Percentiles rank a stretch among this genome's conserved stretches.
Conservation (phyloP, 352 stramenopile genomes). For the Globisporangium megalacanthum region DNA sequence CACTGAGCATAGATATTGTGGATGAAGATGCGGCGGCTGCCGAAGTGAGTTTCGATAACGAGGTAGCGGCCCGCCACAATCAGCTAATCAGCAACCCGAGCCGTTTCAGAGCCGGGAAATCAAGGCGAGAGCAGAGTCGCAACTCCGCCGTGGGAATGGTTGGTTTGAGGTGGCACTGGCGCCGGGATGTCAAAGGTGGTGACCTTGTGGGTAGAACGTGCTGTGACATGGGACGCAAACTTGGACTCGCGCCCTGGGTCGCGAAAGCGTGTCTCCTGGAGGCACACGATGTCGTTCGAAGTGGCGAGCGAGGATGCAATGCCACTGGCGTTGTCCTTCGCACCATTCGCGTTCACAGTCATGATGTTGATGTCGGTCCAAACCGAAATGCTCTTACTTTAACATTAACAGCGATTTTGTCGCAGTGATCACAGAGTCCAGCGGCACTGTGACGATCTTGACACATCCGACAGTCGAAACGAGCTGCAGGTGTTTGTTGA, state of each 20-base stretch:
- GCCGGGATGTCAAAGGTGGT: not conserved
- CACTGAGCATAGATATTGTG: slow-evolving; percentile 18
- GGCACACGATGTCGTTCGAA: not conserved
- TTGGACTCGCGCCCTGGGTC: not conserved
- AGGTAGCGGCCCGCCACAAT: slow-evolving; percentile 3
- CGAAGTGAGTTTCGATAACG: slow-evolving; percentile 1
- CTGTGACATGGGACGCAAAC: not conserved
- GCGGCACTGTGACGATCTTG: not conserved
- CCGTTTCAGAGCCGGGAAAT: not conserved
- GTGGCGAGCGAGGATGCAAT: not conserved
- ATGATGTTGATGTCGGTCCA: not conserved
- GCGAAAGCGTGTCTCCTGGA: slow-evolving; percentile 1
- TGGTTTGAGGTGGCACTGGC: not conserved
- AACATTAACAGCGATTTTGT: not conserved
- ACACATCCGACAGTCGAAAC: not conserved
- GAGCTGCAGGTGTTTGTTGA: slow-evolving; percentile 5
- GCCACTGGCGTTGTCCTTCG: not conserved
- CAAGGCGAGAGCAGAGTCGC: not conserved
- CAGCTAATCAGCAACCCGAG: not conserved
- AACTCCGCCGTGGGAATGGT: not conserved
- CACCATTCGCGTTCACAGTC: not conserved
- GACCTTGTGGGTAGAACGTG: not conserved
- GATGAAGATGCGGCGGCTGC: not conserved
- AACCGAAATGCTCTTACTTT: not conserved
- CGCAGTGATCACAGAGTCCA: not conserved